Evolutionary conservation across 805 yeast species (phyloP).

Genomic region (Ogataea degrootiae): DNA sequence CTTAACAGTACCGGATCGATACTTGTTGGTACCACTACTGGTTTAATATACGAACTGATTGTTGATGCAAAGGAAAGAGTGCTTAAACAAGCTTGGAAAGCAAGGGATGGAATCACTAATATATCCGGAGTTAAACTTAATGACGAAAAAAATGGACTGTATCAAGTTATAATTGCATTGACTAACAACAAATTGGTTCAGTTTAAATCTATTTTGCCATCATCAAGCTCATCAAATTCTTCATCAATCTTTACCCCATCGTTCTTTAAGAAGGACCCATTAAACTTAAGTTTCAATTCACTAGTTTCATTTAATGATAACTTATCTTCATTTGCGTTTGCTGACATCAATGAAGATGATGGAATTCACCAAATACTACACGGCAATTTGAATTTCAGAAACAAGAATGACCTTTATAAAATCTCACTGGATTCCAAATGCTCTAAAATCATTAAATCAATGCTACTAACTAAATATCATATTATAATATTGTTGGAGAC

Average conservation of each 20-base stretch:
- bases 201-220: slow-evolving; percentile 10
- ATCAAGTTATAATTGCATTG: slow-evolving; percentile 7
- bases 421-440: slow-evolving; percentile 6
- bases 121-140: slow-evolving; percentile 6
- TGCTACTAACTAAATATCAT: slow-evolving; percentile 52
- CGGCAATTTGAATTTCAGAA: slow-evolving; percentile 15
- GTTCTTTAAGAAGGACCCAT: slow-evolving; percentile 20
- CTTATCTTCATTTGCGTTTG: slow-evolving; percentile 15
- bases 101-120: slow-evolving; percentile 13
- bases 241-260: slow-evolving; percentile 5
- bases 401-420: slow-evolving; percentile 18
- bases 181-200: slow-evolving; percentile 13
- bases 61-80: slow-evolving; percentile 42
- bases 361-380: slow-evolving; percentile 13
- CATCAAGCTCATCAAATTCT: slow-evolving; percentile 2
- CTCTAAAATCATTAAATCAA: slow-evolving; percentile 25
- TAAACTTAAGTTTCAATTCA: slow-evolving; percentile 15
- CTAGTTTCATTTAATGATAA: slow-evolving; percentile 8
- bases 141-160: slow-evolving; percentile 4
- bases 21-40: slow-evolving; percentile 45
- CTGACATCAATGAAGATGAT: slow-evolving; percentile 19
- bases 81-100: slow-evolving; percentile 38
- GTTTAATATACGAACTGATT: slow-evolving; percentile 42
- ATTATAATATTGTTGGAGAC: slow-evolving; percentile 40
- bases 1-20: slow-evolving; percentile 38